Evolutionary conservation across 305 asterid species (phyloP), one percentile per base, ranked within the genome.

Genomic region (Fraxinus sp.): DNA sequence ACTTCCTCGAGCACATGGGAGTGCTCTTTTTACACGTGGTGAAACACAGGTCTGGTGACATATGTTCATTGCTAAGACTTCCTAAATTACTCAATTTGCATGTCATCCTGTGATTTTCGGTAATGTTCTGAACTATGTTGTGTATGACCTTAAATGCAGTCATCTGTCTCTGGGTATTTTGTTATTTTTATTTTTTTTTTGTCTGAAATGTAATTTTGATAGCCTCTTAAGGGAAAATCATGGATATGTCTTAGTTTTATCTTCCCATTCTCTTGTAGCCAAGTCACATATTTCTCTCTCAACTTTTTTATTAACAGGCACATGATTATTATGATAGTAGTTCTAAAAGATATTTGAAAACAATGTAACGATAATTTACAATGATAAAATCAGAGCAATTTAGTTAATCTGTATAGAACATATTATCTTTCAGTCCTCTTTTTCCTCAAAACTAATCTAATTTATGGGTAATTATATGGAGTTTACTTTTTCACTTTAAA

Each of bases 1-100:
- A 82, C 98, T 96, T 87, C 99, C 98, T 30, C 91, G 99, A 87
- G 98, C 95, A 88, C 99, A 96, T 89, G 99, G 99, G 87, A 96
- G 98, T 90, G 97, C 98, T 78, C 94, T 96, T 87, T 96, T 96
- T 82, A 94, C 99, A 76, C 98, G 98, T 72, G 99, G 99, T 9
- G 99, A 96, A 91, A 96, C 99, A 83, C 98, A 95, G 98, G 99
- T 94, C 35, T 84, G 86, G 77, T 80, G 77, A 36, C 82, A 33
- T 79, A 80, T 39, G 72, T 52, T 81, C 77, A 37, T 24, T 81
- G 76, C 74, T 84, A 73, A 79, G 80, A 11, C 41, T 28, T 70
- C 81, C 24, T 80, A 62, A 26, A 71, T 37, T 64, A 24, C 24
- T 66, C 41, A 9, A 66, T 6, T 80, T 78, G 52, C 75, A n/a